Percentiles rank a stretch among this genome's conserved stretches.
These are phyloP conservation scores for Arabis hirsuta DNA, from an alignment of 345 rosid genomes.

Conservation along the genomic window DNA sequence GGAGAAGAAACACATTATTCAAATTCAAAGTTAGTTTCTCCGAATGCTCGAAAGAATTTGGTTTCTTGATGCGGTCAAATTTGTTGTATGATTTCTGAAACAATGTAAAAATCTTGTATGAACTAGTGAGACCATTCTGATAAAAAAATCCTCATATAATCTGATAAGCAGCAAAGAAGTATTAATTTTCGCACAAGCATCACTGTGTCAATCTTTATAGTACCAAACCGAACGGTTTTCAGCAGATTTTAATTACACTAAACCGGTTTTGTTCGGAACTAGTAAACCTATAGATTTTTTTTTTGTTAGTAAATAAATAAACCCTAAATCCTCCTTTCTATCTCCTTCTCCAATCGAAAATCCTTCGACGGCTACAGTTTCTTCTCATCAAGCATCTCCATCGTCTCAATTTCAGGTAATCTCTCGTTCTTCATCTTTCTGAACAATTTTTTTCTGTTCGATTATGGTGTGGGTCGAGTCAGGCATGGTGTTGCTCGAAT, in stretches of 20 bases:
- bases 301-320: neutral
- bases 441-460: neutral
- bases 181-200: too few relatives aligned
- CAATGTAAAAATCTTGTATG: conserved; percentile 3
- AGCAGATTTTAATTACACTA: neutral
- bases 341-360: neutral
- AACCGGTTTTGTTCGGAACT: neutral
- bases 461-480: neutral
- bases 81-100: conserved; percentile 20
- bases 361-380: conserved; percentile 12
- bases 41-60: neutral
- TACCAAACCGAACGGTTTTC: conserved; percentile 19
- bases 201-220: neutral
- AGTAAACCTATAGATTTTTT: neutral
- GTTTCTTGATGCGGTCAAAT: neutral
- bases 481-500: neutral
- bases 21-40: neutral
- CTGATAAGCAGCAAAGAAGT: too few relatives aligned
- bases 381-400: neutral
- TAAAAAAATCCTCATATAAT: neutral
- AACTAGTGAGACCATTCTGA: neutral
- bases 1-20: conserved; percentile 3
- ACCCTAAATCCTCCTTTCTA: conserved; percentile 7
- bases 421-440: neutral
- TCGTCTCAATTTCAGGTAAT: conserved; percentile 22